phyloP scores from a whole-genome alignment of 768 basidiomycete species.

The Steccherinum ochraceum region DNA sequence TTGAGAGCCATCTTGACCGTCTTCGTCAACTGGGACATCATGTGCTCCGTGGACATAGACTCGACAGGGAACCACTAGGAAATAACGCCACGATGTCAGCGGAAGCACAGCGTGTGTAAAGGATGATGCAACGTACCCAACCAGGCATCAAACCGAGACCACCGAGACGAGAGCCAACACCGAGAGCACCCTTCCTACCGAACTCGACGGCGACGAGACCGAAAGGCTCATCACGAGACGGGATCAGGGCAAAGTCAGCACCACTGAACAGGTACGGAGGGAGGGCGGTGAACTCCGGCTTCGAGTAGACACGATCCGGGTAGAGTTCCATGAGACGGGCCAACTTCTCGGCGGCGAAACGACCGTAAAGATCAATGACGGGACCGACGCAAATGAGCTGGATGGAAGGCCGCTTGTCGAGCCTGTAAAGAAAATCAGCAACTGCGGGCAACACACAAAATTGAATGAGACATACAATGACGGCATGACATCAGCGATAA shows the following conservation, averaged over 20 bases:
- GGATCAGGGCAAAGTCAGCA: slow-evolving; percentile 93
- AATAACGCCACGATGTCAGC: not conserved
- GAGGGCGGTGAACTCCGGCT: slow-evolving; percentile 91
- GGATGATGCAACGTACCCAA: slow-evolving; percentile 58
- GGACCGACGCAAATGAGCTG: slow-evolving; percentile 89
- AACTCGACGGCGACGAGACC: slow-evolving; percentile 96
- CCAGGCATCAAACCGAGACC: slow-evolving; percentile 97
- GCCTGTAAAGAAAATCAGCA: slow-evolving; percentile 31
- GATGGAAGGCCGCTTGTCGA: slow-evolving; percentile 81
- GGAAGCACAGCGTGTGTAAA: not conserved
- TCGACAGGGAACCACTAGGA: slow-evolving; percentile 94
- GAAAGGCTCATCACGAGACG: slow-evolving; percentile 94
- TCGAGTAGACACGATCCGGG: slow-evolving; percentile 91
- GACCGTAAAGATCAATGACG: slow-evolving; percentile 92
- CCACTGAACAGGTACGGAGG: slow-evolving; percentile 93
- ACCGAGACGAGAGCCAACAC: slow-evolving; percentile 90
- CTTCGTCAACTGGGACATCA: slow-evolving; percentile 91
- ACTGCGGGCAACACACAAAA: not conserved
- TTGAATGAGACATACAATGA: slow-evolving; percentile 48
- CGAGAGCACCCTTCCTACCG: slow-evolving; percentile 92
- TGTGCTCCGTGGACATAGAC: slow-evolving; percentile 86
- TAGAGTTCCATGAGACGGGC: slow-evolving; percentile 92
- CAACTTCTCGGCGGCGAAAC: slow-evolving; percentile 93
- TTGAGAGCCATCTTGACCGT: slow-evolving; percentile 93
- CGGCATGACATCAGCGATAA: slow-evolving; percentile 95